A percentile compares a stretch with the other conserved stretches of the same genome.
Conservation (phyloP, 2,329 filamentous ascomycete genomes). For the Colletotrichum abscissum region DNA sequence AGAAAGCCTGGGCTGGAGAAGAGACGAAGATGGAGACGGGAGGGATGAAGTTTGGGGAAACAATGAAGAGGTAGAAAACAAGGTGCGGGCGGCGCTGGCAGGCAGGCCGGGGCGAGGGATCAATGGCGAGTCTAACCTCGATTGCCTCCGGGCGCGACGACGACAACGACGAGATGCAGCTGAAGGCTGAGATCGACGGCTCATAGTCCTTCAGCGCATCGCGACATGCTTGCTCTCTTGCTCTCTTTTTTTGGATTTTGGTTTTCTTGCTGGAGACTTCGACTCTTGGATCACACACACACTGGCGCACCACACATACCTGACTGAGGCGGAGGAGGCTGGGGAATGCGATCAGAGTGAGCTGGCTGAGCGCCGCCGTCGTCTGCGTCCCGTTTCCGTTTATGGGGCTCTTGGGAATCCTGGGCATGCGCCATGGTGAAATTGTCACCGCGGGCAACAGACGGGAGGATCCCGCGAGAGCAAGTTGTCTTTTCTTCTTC, state of each 20-base stretch:
- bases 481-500: not conserved
- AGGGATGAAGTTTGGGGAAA: not conserved
- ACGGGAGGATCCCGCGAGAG: conserved; percentile 3
- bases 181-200: conserved; percentile 32
- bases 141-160: conserved; percentile 35
- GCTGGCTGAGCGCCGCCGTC: conserved; percentile 52
- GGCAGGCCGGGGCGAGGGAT: conserved; percentile 35
- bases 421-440: conserved; percentile 54
- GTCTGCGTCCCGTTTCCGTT: conserved; percentile 61
- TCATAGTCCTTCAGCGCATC: conserved; percentile 22
- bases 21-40: not conserved
- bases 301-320: conserved; percentile 49
- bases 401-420: conserved; percentile 53
- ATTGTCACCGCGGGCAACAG: conserved; percentile 21
- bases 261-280: conserved; percentile 25
- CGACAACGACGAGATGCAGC: conserved; percentile 27
- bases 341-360: conserved; percentile 54
- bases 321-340: conserved; percentile 56
- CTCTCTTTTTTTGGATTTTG: conserved; percentile 6
- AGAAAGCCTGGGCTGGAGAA: not conserved
- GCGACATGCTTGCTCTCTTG: conserved; percentile 14
- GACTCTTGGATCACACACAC: conserved; percentile 32
- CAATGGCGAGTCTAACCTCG: conserved; percentile 37
- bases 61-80: conserved; percentile 12
- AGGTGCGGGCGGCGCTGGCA: conserved; percentile 32